A percentile compares a stretch with the other conserved stretches of the same genome.
These are phyloP conservation scores for Metschnikowia lochheadii DNA, from an alignment of 805 yeast genomes.

Conservation along the genomic window DNA sequence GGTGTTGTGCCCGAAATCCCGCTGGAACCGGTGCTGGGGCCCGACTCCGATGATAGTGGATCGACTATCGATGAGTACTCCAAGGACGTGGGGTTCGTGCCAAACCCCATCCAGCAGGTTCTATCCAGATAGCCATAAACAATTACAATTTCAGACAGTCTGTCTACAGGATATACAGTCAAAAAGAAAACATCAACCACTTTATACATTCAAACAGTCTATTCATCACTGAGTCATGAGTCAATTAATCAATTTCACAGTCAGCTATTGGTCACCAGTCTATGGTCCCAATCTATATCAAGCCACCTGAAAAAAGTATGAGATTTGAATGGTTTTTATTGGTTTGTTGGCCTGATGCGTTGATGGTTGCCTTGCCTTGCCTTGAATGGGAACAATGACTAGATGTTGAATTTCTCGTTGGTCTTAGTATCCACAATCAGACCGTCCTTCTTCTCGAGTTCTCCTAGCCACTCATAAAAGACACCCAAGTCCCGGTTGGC, in stretches of 20 bases:
- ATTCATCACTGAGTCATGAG: too few species aligned
- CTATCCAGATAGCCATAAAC: not conserved
- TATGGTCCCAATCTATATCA: too few species aligned
- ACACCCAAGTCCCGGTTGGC: constrained; percentile 41
- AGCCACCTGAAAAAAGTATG: too few species aligned
- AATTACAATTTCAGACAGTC: not conserved
- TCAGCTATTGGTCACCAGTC: too few species aligned
- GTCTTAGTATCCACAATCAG: constrained; percentile 15
- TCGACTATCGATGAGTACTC: constrained; percentile 8
- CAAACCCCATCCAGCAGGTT: not conserved
- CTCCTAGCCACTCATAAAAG: constrained; percentile 41
- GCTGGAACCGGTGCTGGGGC: constrained; percentile 8
- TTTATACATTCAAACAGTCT: too few species aligned
- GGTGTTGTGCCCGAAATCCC: constrained; percentile 11
- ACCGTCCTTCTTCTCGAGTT: constrained; percentile 24
- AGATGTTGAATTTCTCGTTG: constrained; percentile 11
- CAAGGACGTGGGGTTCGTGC: not conserved
- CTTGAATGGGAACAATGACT: too few species aligned
- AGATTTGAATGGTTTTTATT: too few species aligned
- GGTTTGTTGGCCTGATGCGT: too few species aligned
- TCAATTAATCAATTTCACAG: too few species aligned
- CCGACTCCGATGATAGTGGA: constrained; percentile 8
- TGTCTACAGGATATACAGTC: not conserved
- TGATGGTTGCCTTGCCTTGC: too few species aligned
- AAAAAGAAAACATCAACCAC: too few species aligned